Evolutionary conservation across 140 eudicot genomes (phyloP).

Genomic region (Ambrosia hybrid): DNA sequence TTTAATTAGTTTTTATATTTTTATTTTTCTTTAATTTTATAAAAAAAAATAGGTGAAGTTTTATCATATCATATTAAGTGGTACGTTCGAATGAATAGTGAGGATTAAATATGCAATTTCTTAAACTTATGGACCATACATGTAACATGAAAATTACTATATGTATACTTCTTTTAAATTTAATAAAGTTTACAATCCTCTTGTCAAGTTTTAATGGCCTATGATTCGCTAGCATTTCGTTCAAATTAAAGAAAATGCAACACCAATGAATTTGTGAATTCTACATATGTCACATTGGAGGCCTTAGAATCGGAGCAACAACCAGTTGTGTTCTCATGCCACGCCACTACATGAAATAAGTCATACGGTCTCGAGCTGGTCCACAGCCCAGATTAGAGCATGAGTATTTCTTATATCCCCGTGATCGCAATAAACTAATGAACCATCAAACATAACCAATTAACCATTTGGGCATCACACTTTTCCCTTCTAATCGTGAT

Average conservation of each 20-base stretch:
- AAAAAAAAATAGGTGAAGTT: no score
- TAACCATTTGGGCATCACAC: constrained; percentile 51
- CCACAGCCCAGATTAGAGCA: constrained; percentile 45
- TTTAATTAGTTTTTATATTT: no score
- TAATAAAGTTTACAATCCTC: no score
- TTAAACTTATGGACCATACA: no score
- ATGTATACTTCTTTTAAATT: no score
- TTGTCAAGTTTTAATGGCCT: no score
- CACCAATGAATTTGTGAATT: background rate
- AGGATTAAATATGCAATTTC: no score
- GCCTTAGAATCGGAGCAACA: constrained; percentile 42
- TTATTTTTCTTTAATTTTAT: no score
- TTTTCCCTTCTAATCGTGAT: constrained; percentile 58
- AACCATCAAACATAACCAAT: constrained; percentile 44
- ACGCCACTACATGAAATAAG: constrained; percentile 56
- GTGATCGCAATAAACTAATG: constrained; percentile 50
- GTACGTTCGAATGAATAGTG: no score
- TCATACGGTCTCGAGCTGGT: constrained; percentile 39
- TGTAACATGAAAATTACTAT: no score
- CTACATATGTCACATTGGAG: constrained; percentile 36
- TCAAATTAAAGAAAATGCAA: background rate
- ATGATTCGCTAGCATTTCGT: no score
- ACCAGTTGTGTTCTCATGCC: constrained; percentile 3
- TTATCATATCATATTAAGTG: no score
- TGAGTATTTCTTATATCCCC: constrained; percentile 48